Percentiles rank a stretch among this genome's conserved stretches.
These are phyloP conservation scores for Cinchona pubescens DNA, from an alignment of 257 asterid species.

Conservation along the genomic window DNA sequence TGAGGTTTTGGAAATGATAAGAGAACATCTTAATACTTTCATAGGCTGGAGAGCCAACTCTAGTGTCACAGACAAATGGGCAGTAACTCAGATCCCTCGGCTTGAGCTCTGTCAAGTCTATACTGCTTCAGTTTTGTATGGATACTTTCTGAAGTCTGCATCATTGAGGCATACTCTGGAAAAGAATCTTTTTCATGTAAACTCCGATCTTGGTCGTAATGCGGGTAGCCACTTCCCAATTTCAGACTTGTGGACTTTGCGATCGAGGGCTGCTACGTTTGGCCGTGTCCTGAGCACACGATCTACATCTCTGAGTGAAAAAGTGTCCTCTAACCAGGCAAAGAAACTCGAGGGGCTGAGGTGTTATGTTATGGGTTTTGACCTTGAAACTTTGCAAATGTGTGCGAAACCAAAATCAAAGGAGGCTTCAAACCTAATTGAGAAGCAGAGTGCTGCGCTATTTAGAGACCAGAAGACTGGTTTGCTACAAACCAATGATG, in stretches of 20 bases:
- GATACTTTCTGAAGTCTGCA: constrained; percentile 77
- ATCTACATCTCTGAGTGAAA: no score
- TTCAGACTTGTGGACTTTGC: constrained; percentile 31
- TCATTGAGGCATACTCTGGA: constrained; percentile 69
- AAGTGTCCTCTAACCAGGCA: constrained; percentile 21
- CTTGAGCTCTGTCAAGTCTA: constrained; percentile 54
- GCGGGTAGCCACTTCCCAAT: constrained; percentile 19
- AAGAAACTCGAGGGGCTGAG: constrained; percentile 37
- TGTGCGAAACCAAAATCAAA: constrained; percentile 66
- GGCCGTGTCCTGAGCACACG: constrained; percentile 28
- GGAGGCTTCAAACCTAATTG: constrained; percentile 64
- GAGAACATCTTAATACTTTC: constrained; percentile 53
- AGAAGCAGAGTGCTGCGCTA: constrained; percentile 64
- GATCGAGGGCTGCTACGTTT: constrained; percentile 28
- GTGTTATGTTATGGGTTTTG: constrained; percentile 57
- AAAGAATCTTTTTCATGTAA: constrained; percentile 30
- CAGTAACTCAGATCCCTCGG: constrained; percentile 40
- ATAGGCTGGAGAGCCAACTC: constrained; percentile 54
- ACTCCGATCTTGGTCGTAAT: constrained; percentile 21
- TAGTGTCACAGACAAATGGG: constrained; percentile 53
- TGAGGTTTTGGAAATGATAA: constrained; percentile 69
- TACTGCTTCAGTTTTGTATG: constrained; percentile 61
- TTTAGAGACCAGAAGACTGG: constrained; percentile 55
- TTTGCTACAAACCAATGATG: constrained; percentile 36
- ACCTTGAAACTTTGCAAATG: constrained; percentile 48